Base-by-base conservation (phyloP, 352 stramenopile genomes). In the Globisporangium canariense region DNA sequence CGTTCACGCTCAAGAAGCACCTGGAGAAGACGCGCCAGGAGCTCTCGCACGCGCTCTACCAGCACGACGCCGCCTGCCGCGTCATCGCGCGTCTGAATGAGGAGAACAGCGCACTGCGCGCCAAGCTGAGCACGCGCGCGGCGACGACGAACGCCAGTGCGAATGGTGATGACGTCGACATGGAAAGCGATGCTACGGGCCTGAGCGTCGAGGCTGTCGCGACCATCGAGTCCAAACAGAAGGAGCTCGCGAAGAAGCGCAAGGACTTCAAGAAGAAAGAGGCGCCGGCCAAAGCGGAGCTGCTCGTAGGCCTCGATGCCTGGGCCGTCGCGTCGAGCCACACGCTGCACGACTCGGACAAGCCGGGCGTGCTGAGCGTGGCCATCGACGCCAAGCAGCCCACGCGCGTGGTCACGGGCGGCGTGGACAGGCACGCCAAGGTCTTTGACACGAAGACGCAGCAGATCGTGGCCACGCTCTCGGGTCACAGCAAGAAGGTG, bases 51-150 rank as follows among this genome's bases (percentile, higher is more conserved):
- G 94, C 96, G 18, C 75, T 99, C 58, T 98, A 98, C 79, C 95
- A 99, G 79, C 96, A 98, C 72, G 96, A 99, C 77, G 96, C 96
- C 7, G 95, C 95, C 9, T 96, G 97, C 57, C 86, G 95, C 64
- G 96, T 99, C 25, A 97, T 99, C 65, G 95, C 96, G 25, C 79
- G 96, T 16, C 65, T 99, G 8, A 90, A 91, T 52, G 78, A 77
- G 32, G 96, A 93, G 54, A 89, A 88, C 65, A 74, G 77, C 16
- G 60, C 78, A 45, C 70, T 91, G 18, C 79, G 80, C 53, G 41
- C 72, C 20, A 72, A 83, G 30, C 60, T 78, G 5, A 58, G 63
- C 32, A 34, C 63, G 18, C 52, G 59, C n/a, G 30, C 65, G 11
- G 25, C 25, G 25, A 70, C 40, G 40, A 22, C 22, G 47, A 40